Evolutionary conservation across 768 basidiomycete species (phyloP).

Genomic region (Lactifluus echinatus): DNA sequence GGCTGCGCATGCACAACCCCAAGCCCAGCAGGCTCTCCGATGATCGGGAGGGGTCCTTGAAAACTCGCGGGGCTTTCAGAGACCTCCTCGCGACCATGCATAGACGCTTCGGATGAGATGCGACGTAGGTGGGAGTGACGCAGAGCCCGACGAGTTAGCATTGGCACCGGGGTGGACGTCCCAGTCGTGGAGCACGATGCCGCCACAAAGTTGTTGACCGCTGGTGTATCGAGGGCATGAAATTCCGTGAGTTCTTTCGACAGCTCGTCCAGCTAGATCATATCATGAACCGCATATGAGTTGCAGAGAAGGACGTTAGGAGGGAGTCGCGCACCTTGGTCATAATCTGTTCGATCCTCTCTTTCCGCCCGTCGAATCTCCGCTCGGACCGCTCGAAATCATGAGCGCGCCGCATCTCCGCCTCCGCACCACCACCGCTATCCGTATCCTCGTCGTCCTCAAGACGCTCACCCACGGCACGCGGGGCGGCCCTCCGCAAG

Average conservation of each 20-base stretch:
- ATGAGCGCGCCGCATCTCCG: conserved; percentile 37
- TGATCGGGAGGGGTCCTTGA: conserved; percentile 9
- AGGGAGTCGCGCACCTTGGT: conserved; percentile 40
- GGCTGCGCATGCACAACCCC: neutral
- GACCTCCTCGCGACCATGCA: conserved; percentile 3
- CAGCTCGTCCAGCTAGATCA: conserved; percentile 47
- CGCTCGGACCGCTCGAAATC: conserved; percentile 61
- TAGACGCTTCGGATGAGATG: conserved; percentile 1
- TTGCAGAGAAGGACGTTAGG: neutral
- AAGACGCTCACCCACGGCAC: conserved; percentile 10
- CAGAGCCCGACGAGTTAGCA: conserved; percentile 21
- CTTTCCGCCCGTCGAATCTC: conserved; percentile 62
- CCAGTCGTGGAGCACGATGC: conserved; percentile 27
- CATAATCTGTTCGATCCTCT: conserved; percentile 66
- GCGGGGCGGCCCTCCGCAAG: conserved; percentile 1
- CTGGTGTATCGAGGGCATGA: conserved; percentile 36
- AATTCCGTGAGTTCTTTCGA: conserved; percentile 35
- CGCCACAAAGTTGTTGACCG: conserved; percentile 31
- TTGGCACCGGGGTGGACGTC: conserved; percentile 23
- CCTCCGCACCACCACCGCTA: neutral
- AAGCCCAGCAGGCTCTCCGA: conserved; percentile 4
- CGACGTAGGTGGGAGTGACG: conserved; percentile 21
- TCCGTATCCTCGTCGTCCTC: neutral
- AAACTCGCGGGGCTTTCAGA: conserved; percentile 30
- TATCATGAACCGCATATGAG: neutral